Evolutionary conservation across 768 basidiomycete species (phyloP), one percentile per base, ranked within the genome.

Genomic region (Galerina sulciceps): DNA sequence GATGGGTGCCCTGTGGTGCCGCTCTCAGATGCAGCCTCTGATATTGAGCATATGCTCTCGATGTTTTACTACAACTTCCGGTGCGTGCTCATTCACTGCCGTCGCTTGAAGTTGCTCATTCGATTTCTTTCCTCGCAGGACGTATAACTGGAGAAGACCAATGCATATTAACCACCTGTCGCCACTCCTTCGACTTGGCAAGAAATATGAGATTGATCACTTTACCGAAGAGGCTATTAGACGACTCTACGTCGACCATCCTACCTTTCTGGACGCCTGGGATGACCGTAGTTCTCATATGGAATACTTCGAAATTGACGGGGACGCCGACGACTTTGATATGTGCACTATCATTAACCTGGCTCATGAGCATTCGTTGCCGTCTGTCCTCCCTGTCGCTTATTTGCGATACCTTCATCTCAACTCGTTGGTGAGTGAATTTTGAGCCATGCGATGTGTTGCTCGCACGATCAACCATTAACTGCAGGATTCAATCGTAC

Each of bases 121-220:
- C 14, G 20, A 34, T 23, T 49, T 49, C 34, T 4, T 31, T 31
- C 26, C 26, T 31, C 26, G 8, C 13, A 54, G 43, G 10, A 41
- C 26, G 11, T 42, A 26, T 41, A 23, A 44, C 10, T 41, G 34
- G 26, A 34, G 10, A 14, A 6, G 34, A 6, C 18, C 23, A 26
- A 51, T 56, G 35, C 18, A 8, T 6, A 9, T 40, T 22, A 10
- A 14, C n/a, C 26, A 36, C 13, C 17, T 50, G 3, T 37, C 26
- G 6, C 14, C 40, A 2, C 37, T 56, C 15, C 53, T 56, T 13
- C 54, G 53, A 6, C 6, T 60, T 3, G 59, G 59, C 2, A 60
- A 38, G 31, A 60, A 60, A 45, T 60, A 56, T 38, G 35, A 45
- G 3, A 55, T 60, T 15, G 42, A 51, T 2, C 31, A 43, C 38